These are phyloP conservation scores for Penicillium desertorum DNA, from an alignment of 495 filamentous ascomycete species.

Conservation along the genomic window DNA sequence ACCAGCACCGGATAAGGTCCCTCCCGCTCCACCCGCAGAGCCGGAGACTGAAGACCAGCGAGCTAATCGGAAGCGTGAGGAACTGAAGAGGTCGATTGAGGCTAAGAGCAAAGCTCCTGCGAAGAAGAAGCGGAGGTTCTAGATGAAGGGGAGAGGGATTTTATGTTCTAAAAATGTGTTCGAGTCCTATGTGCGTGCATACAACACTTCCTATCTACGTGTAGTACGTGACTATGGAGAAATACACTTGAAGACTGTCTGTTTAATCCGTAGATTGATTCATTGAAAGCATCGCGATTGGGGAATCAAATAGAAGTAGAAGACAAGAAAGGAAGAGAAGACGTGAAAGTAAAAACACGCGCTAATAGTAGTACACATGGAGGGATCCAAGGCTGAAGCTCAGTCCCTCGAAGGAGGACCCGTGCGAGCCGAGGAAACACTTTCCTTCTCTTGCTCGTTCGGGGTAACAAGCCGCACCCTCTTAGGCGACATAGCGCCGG, in stretches of 20 bases:
- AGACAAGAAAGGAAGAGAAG: neutral
- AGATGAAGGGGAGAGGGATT: neutral
- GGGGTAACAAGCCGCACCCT: conserved; percentile 47
- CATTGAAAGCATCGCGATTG: conserved; percentile 12
- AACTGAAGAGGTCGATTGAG: conserved; percentile 65
- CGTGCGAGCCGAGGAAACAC: conserved; percentile 25
- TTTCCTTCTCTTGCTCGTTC: conserved; percentile 39
- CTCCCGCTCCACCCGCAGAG: conserved; percentile 14
- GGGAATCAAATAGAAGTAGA: conserved; percentile 13
- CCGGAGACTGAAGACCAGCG: conserved; percentile 50
- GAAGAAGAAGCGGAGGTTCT: conserved; percentile 70
- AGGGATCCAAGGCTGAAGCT: neutral
- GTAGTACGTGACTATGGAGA: neutral
- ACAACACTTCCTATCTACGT: neutral
- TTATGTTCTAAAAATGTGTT: neutral
- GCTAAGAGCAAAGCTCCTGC: conserved; percentile 60
- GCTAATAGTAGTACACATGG: conserved; percentile 4
- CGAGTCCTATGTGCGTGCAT: neutral
- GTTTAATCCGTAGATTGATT: neutral
- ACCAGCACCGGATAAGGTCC: conserved; percentile 3
- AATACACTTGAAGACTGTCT: neutral
- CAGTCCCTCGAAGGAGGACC: conserved; percentile 23
- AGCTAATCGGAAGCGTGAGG: conserved; percentile 61
- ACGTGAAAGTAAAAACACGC: neutral
- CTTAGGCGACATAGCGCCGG: conserved; percentile 44